A percentile compares a stretch with the other conserved stretches of the same genome.
Conservation (phyloP, 176 grass and related monocot genomes). For the Neostapfia colusana region DNA sequence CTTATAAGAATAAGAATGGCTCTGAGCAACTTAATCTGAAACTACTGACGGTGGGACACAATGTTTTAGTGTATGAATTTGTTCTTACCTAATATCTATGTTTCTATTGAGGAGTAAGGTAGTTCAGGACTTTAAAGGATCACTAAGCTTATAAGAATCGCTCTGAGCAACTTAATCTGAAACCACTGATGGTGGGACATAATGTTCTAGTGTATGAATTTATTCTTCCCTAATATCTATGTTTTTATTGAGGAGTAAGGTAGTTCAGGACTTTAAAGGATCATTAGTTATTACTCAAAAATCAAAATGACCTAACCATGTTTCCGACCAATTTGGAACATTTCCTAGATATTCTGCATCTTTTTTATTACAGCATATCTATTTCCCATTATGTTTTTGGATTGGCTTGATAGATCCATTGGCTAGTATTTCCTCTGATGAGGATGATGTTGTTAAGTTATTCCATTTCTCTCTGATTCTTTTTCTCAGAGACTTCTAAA, state of each 20-base stretch:
- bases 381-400: slow-evolving; percentile 9
- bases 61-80: background rate
- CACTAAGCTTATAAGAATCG: background rate
- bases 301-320: background rate
- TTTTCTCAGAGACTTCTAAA: slow-evolving; percentile 14
- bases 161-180: background rate
- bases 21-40: background rate
- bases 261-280: background rate
- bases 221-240: slow-evolving; percentile 2
- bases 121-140: background rate
- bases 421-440: background rate
- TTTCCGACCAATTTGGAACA: slow-evolving; percentile 5
- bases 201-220: background rate
- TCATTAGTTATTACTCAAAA: slow-evolving; percentile 13
- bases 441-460: background rate
- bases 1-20: background rate
- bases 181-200: background rate
- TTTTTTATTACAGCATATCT: background rate
- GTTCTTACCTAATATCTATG: background rate
- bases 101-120: background rate
- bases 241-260: background rate
- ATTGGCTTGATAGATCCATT: background rate
- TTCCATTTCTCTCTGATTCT: background rate
- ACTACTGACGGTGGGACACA: background rate
- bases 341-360: background rate